phyloP scores from a whole-genome alignment of 371 early-diverging fungal genomes.

The Saksenaea oblongispora region DNA sequence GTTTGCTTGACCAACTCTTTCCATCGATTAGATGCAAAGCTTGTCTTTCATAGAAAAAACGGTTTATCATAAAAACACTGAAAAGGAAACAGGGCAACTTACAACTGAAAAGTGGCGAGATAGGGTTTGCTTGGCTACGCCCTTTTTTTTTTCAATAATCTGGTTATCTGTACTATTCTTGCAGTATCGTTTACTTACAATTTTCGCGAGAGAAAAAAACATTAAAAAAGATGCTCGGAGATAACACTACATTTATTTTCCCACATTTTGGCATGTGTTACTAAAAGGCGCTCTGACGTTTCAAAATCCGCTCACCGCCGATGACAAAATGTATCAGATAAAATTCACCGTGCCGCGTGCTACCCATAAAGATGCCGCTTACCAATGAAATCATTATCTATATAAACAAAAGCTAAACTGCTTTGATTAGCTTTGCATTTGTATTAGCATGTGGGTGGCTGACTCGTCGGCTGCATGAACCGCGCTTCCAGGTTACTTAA shows the following conservation, averaged over 20 bases:
- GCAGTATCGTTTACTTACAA: neutral
- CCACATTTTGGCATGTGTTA: neutral
- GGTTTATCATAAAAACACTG: neutral
- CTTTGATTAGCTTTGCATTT: no score
- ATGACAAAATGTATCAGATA: no score
- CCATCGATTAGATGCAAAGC: slow-evolving; percentile 21
- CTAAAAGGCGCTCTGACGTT: neutral
- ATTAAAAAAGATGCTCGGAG: no score
- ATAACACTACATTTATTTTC: no score
- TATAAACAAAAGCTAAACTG: no score
- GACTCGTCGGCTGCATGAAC: no score
- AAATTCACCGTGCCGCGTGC: no score
- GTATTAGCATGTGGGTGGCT: no score
- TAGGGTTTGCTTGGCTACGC: neutral
- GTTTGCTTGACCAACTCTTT: slow-evolving; percentile 27
- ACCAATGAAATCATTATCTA: no score
- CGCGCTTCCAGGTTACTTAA: no score
- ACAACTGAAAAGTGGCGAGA: neutral
- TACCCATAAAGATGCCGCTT: no score
- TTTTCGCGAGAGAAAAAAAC: neutral
- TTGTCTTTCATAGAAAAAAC: slow-evolving; percentile 9
- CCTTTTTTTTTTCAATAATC: neutral
- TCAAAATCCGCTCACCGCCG: no score
- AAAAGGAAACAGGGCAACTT: neutral
- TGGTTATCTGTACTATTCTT: neutral